Conservation (phyloP, 176 grass and related monocot genomes). For the Aegilops sharonensis region DNA sequence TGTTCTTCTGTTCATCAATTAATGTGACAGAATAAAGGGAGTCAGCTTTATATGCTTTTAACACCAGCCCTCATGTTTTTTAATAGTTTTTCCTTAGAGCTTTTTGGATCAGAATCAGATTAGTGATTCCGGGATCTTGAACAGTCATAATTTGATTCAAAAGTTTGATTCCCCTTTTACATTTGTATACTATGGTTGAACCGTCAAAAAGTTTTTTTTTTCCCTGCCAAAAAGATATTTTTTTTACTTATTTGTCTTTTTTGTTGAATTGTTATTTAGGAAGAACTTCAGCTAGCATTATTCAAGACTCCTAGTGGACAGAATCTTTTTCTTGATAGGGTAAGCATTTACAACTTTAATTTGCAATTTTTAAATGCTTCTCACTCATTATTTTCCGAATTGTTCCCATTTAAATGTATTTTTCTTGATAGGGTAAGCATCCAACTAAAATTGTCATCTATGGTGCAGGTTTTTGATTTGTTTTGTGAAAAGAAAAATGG, state of each 20-base stretch:
- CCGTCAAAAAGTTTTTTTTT: neutral
- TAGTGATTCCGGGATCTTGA: no score
- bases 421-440: neutral
- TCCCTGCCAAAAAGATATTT: no score
- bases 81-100: no score
- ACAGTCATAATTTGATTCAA: neutral
- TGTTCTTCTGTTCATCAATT: neutral
- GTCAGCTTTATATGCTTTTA: no score
- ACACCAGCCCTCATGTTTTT: no score
- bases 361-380: neutral
- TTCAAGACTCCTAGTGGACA: constrained; percentile 59
- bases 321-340: constrained; percentile 91
- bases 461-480: constrained; percentile 66
- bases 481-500: constrained; percentile 93
- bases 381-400: neutral
- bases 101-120: no score
- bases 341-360: constrained; percentile 12
- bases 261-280: constrained; percentile 39
- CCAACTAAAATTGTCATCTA: neutral
- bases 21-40: no score
- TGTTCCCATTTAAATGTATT: neutral
- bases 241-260: neutral
- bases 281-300: constrained; percentile 79
- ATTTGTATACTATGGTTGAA: neutral
- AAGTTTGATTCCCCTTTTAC: neutral